Conservation (phyloP, 2,329 filamentous ascomycete genomes). For the Aquanectria penicillioides region DNA sequence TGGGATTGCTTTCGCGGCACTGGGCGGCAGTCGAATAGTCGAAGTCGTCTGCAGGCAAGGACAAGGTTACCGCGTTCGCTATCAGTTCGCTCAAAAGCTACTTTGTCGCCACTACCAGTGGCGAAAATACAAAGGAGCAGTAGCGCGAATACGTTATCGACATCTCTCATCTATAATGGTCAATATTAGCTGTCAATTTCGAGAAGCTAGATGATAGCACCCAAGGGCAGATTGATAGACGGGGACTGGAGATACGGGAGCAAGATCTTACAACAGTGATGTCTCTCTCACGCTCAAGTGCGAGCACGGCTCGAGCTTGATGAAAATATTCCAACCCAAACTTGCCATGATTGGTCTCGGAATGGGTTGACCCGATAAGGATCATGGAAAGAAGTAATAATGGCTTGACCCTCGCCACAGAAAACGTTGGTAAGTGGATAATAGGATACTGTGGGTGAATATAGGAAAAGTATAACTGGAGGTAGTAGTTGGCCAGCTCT, state of each 20-base stretch:
- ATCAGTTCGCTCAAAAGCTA: conserved; percentile 2
- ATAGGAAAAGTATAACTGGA: not conserved
- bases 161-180: not conserved
- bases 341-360: not conserved
- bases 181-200: not conserved
- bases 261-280: not conserved
- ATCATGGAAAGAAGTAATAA: conserved; percentile 2
- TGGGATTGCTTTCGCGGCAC: not conserved
- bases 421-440: not conserved
- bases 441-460: not conserved
- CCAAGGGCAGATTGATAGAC: not conserved
- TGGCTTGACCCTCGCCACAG: not conserved
- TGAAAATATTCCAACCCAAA: conserved; percentile 1
- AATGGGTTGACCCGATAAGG: not conserved
- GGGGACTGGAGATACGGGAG: not conserved
- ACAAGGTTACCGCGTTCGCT: conserved; percentile 2
- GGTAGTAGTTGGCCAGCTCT: not conserved
- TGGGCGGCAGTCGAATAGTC: not conserved
- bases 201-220: too few species aligned
- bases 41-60: not conserved
- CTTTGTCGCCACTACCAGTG: not conserved
- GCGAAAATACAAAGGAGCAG: conserved; percentile 5
- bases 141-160: not conserved
- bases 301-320: conserved; percentile 5
- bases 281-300: conserved; percentile 2